These are phyloP conservation scores for Pythium phragmiticola DNA, from an alignment of 352 stramenopile genomes.

Conservation along the genomic window DNA sequence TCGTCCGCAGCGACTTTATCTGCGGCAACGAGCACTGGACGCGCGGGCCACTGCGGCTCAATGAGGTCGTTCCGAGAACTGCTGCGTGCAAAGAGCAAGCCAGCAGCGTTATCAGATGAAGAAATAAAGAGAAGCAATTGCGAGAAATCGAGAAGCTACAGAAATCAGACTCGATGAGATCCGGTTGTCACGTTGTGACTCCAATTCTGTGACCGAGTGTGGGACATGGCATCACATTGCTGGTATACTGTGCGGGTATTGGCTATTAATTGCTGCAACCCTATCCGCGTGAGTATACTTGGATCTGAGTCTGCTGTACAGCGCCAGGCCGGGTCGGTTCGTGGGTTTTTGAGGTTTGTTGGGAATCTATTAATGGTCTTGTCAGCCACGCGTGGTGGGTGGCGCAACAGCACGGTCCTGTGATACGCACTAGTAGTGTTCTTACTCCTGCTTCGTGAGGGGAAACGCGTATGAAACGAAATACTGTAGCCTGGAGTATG, in stretches of 20 bases:
- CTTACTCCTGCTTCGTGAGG: too few relatives aligned
- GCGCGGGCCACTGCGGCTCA: slow-evolving; percentile 39
- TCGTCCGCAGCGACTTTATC: slow-evolving; percentile 69
- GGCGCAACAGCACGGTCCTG: too few relatives aligned
- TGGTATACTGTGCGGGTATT: slow-evolving; percentile 7
- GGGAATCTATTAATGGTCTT: background rate
- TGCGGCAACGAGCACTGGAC: slow-evolving; percentile 66
- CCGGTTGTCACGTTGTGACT: background rate
- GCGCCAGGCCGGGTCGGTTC: background rate
- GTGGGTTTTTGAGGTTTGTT: background rate
- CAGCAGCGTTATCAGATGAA: slow-evolving; percentile 8
- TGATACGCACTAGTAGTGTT: too few relatives aligned
- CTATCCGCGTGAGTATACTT: slow-evolving; percentile 22
- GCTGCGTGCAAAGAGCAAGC: background rate
- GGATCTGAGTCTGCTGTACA: slow-evolving; percentile 20
- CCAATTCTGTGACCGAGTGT: slow-evolving; percentile 19
- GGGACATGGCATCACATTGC: slow-evolving; percentile 14
- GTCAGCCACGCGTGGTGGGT: too few relatives aligned
- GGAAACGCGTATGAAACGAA: too few relatives aligned
- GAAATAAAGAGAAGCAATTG: background rate
- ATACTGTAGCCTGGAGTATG: too few relatives aligned
- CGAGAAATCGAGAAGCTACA: background rate
- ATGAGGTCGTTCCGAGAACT: slow-evolving; percentile 18
- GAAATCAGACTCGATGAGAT: background rate
- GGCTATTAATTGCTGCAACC: slow-evolving; percentile 6